Percentiles rank a stretch among this genome's conserved stretches.
These are phyloP conservation scores for Umbilicaria muhlenbergii DNA, from an alignment of 495 filamentous ascomycete species.

Conservation along the genomic window DNA sequence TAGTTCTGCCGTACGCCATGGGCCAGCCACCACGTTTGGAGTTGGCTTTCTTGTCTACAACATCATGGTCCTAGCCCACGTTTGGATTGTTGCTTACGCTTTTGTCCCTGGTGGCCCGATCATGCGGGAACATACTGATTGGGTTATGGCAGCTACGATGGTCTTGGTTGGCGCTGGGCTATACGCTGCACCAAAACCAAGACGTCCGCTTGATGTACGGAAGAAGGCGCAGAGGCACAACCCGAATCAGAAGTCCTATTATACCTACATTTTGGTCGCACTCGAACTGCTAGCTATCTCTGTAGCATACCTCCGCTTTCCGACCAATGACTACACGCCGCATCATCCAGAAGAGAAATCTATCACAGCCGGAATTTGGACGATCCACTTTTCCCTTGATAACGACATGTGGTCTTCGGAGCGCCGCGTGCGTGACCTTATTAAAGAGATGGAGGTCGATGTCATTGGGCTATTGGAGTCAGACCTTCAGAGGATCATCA, in stretches of 20 bases:
- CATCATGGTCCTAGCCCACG: constrained; percentile 79
- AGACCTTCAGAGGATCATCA: constrained; percentile 95
- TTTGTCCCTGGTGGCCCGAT: constrained; percentile 96
- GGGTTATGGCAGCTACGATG: constrained; percentile 81
- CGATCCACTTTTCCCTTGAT: constrained; percentile 94
- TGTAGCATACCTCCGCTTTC: constrained; percentile 85
- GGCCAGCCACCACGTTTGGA: constrained; percentile 66
- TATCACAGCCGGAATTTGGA: constrained; percentile 94
- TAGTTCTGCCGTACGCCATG: constrained; percentile 54
- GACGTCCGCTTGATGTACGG: constrained; percentile 13
- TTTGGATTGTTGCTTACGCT: constrained; percentile 97
- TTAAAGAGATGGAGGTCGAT: constrained; percentile 88
- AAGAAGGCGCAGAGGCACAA: constrained; percentile 21
- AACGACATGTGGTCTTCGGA: constrained; percentile 99
- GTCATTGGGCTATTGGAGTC: constrained; percentile 88
- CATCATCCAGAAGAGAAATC: constrained; percentile 78
- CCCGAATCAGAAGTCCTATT: constrained; percentile 46
- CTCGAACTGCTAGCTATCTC: constrained; percentile 68
- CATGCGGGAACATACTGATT: constrained; percentile 88
- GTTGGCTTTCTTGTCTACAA: constrained; percentile 82
- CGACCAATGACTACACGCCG: constrained; percentile 77
- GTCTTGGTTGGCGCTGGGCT: constrained; percentile 72
- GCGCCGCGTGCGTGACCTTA: constrained; percentile 79
- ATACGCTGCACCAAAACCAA: constrained; percentile 42
- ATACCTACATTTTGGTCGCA: constrained; percentile 52